Conservation (phyloP, 2,329 filamentous ascomycete species). For the Verticillium longisporum region DNA sequence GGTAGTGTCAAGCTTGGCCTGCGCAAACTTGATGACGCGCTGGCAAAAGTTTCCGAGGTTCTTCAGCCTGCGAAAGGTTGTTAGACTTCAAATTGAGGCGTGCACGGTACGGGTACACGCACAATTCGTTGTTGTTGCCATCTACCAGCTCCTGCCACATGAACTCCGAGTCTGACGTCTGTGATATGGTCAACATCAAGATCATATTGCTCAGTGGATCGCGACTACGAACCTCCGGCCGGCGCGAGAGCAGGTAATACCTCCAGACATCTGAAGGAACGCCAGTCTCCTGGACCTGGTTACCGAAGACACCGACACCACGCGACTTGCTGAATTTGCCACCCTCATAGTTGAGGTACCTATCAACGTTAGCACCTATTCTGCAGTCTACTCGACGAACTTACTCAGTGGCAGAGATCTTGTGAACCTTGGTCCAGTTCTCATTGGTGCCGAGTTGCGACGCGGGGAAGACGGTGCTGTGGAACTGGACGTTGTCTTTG, state of each 20-base stretch:
- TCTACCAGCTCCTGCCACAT: slow-evolving; percentile 80
- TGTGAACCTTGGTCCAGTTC: slow-evolving; percentile 84
- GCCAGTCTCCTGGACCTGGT: slow-evolving; percentile 80
- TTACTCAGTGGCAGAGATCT: slow-evolving; percentile 76
- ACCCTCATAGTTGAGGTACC: slow-evolving; percentile 72
- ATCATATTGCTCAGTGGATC: too few species aligned
- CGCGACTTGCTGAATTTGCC: slow-evolving; percentile 92
- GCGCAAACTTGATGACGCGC: slow-evolving; percentile 63
- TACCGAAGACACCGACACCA: slow-evolving; percentile 85
- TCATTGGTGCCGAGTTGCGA: slow-evolving; percentile 79
- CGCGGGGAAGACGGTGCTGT: slow-evolving; percentile 86
- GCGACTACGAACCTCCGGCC: slow-evolving; percentile 53
- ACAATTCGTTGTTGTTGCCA: slow-evolving; percentile 82
- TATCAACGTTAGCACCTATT: not conserved
- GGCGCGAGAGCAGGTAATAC: slow-evolving; percentile 80
- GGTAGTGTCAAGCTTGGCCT: slow-evolving; percentile 65
- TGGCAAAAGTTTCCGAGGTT: slow-evolving; percentile 72
- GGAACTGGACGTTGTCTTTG: slow-evolving; percentile 67
- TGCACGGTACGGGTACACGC: not conserved
- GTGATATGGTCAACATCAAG: not conserved
- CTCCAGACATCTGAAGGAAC: slow-evolving; percentile 85
- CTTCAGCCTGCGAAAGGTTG: slow-evolving; percentile 34
- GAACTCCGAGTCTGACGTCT: slow-evolving; percentile 76
- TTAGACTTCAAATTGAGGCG: not conserved
- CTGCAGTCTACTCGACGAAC: not conserved